Evolutionary conservation across 23 red algal genomes (phyloP).

Genomic region (Agarophyton chilense): DNA sequence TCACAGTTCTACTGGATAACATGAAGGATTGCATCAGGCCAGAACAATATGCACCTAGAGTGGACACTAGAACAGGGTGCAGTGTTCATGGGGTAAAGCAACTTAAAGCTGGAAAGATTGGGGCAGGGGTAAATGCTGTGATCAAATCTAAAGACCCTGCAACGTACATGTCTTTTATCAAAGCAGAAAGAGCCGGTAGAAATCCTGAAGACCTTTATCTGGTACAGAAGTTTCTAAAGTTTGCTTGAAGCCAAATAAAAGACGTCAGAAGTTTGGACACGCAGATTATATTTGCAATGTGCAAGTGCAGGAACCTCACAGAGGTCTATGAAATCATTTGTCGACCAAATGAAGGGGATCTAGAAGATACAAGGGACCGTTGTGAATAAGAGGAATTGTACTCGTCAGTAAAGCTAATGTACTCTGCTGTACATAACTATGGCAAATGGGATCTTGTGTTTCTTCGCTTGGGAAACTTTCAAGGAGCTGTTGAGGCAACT

Average conservation of each 20-base stretch:
- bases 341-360: slow-evolving; percentile 86
- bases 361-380: slow-evolving; percentile 94
- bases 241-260: slow-evolving; percentile 90
- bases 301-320: slow-evolving; percentile 78
- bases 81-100: slow-evolving; percentile 77
- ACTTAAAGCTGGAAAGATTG: slow-evolving; percentile 76
- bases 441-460: slow-evolving; percentile 84
- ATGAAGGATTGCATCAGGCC: slow-evolving; percentile 84
- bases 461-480: slow-evolving; percentile 85
- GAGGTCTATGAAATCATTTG: slow-evolving; percentile 96
- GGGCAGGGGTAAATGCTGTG: slow-evolving; percentile 79
- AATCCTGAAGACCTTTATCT: slow-evolving; percentile 72
- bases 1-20: slow-evolving; percentile 80
- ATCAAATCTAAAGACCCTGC: slow-evolving; percentile 88
- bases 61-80: slow-evolving; percentile 82
- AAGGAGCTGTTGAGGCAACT: slow-evolving; percentile 88
- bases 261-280: slow-evolving; percentile 92
- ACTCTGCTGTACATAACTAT: slow-evolving; percentile 85
- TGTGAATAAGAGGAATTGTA: slow-evolving; percentile 84
- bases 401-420: slow-evolving; percentile 85
- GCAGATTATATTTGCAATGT: slow-evolving; percentile 92
- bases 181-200: slow-evolving; percentile 70
- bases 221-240: slow-evolving; percentile 89
- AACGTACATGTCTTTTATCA: slow-evolving; percentile 78
- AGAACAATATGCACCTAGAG: slow-evolving; percentile 85